phyloP scores from a whole-genome alignment of 2,329 filamentous ascomycete species.

The Cladosporium colombiae region DNA sequence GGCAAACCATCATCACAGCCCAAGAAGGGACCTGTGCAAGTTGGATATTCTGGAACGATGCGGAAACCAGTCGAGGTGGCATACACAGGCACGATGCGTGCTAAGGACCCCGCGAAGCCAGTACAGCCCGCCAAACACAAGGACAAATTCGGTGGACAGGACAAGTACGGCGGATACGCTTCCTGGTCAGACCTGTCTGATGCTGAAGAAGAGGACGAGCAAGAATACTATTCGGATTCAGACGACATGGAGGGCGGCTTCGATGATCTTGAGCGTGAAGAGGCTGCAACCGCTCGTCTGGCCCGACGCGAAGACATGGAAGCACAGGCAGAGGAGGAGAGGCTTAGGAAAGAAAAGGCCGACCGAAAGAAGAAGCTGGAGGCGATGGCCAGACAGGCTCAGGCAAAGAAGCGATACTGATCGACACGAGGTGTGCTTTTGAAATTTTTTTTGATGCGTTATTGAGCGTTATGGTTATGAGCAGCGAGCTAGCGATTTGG shows the following conservation, averaged over 20 bases:
- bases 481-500: constrained; percentile 11
- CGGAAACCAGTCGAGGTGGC: constrained; percentile 29
- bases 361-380: constrained; percentile 47
- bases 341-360: constrained; percentile 63
- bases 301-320: constrained; percentile 69
- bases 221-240: constrained; percentile 67
- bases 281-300: constrained; percentile 60
- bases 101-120: constrained; percentile 40
- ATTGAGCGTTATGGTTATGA: constrained; percentile 20
- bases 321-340: constrained; percentile 63
- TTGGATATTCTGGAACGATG: constrained; percentile 48
- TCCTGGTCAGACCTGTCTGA: constrained; percentile 41
- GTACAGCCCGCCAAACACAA: constrained; percentile 32
- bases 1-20: constrained; percentile 21
- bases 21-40: constrained; percentile 36
- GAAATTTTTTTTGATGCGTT: constrained; percentile 18
- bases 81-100: constrained; percentile 51
- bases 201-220: constrained; percentile 55
- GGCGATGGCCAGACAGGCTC: constrained; percentile 36
- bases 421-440: not conserved
- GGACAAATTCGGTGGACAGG: constrained; percentile 35
- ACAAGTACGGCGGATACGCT: constrained; percentile 43
- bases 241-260: constrained; percentile 79
- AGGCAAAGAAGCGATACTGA: constrained; percentile 33
- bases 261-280: constrained; percentile 73